A percentile compares a stretch with the other conserved stretches of the same genome.
Evolutionary conservation across 1,284 basidiomycete genomes (phyloP).

Genomic region (Grifola frondosa): DNA sequence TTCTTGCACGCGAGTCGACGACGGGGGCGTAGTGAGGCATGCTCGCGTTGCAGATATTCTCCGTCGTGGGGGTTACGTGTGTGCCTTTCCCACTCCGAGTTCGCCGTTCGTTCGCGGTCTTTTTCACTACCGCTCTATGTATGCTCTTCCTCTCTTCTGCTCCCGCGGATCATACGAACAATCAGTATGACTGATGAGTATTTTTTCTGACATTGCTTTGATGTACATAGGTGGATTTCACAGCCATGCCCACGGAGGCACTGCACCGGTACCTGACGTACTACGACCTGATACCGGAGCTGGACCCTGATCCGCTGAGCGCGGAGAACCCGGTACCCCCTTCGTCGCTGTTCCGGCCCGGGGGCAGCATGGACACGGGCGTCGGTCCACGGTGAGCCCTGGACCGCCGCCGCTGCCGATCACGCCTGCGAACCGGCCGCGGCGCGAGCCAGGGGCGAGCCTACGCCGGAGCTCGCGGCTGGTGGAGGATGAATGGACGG

Average conservation of each 20-base stretch:
- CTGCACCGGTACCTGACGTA: constrained; percentile 70
- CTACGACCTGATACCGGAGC: constrained; percentile 64
- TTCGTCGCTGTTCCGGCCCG: constrained; percentile 48
- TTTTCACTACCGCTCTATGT: background rate
- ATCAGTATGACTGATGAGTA: constrained; percentile 8
- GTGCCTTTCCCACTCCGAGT: background rate
- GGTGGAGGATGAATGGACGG: constrained; percentile 55
- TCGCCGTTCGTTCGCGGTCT: constrained; percentile 2
- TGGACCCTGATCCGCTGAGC: constrained; percentile 68
- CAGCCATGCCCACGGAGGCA: constrained; percentile 54
- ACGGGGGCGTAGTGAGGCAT: constrained; percentile 6
- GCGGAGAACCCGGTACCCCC: constrained; percentile 69
- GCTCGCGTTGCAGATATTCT: background rate
- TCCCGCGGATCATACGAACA: background rate
- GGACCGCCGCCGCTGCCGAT: constrained; percentile 41
- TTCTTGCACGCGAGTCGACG: too few species aligned
- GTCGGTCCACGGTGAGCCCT: constrained; percentile 27
- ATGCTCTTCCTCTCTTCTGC: constrained; percentile 1
- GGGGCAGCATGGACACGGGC: constrained; percentile 41
- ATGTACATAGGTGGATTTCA: constrained; percentile 63
- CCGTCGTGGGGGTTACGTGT: constrained; percentile 1
- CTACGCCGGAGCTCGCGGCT: constrained; percentile 66
- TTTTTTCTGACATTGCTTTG: constrained; percentile 12
- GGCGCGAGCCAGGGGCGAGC: constrained; percentile 57
- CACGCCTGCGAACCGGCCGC: constrained; percentile 63